Base-by-base conservation (phyloP, 345 rosid species). In the Populus alba region DNA sequence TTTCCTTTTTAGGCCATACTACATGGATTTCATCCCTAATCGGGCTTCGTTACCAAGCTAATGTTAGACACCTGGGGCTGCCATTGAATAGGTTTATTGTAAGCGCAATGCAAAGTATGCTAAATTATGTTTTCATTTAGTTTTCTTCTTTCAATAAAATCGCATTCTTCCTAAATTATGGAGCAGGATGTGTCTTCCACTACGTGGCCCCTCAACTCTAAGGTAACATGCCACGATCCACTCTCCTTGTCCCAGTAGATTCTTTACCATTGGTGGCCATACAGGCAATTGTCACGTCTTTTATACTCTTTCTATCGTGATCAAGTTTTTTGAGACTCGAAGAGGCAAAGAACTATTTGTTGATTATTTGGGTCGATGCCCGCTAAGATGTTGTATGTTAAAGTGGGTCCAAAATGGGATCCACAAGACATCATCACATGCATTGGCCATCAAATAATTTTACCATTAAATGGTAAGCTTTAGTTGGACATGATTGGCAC, bases 391-490 rank as follows among this genome's bases (percentile, higher is more conserved):
- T 15, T 18, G 66, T 43, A 5, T 67, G 57, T 29, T 3, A 31
- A 15, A 53, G 59, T 74, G 77, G 85, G 81, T 9, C 67, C 78
- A 43, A 8, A 66, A 11, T 55, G 81, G 81, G 83, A 9, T 55
- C 79, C 74, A 77, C 72, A 27, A 41, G 70, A 76, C 82, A 78
- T 65, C 62, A 66, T 82, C 81, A 80, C 84, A 73, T 82, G 82
- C 81, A 75, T 70, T 73, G 33, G 68, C 75, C 8, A 78, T 69
- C 70, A 77, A 75, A 82, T 77, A 38, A 83, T 79, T 70, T 65
- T 49, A 22, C 77, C 77, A 75, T 79, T 66, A 82, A 66, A 73
- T 84, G 81, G 66, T 55, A 27, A 20, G 51, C 85, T 77, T 79
- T 83, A 74, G 6, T 17, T 38, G 5, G 69, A 80, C 84, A 85